A percentile compares a stretch with the other conserved stretches of the same genome.
These are phyloP conservation scores for Exidia glandulosa DNA, from an alignment of 768 basidiomycete genomes.

Conservation along the genomic window DNA sequence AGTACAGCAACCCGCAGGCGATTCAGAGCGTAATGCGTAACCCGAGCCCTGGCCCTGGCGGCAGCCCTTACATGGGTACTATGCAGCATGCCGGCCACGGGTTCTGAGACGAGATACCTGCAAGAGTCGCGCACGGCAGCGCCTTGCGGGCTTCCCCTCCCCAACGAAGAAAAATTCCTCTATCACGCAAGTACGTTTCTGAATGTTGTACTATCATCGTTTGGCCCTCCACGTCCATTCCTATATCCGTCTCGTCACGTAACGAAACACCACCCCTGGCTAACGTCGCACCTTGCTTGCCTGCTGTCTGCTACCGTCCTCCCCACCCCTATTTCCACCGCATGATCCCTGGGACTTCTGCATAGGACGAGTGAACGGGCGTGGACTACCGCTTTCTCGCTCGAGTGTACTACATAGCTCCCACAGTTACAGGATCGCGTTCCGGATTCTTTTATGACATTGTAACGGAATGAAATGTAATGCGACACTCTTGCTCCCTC, in stretches of 20 bases:
- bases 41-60: slow-evolving; percentile 48
- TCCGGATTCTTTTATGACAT: neutral
- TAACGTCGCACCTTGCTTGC: slow-evolving; percentile 6
- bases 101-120: no score
- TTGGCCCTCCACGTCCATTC: no score
- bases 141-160: no score
- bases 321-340: neutral
- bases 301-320: neutral
- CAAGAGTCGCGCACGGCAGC: neutral
- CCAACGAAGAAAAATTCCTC: no score
- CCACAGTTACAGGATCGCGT: neutral
- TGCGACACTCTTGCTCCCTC: neutral
- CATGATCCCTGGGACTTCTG: slow-evolving; percentile 12
- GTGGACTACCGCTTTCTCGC: slow-evolving; percentile 40
- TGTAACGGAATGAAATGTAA: neutral
- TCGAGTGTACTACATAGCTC: slow-evolving; percentile 38
- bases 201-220: no score
- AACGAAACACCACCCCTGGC: no score
- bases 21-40: slow-evolving; percentile 81
- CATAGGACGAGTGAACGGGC: slow-evolving; percentile 46
- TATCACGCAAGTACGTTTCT: no score
- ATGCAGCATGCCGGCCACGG: neutral
- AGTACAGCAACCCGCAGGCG: slow-evolving; percentile 54
- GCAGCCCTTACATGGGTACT: neutral
- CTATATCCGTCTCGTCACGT: no score